phyloP scores from a whole-genome alignment of 2,329 filamentous ascomycete species.

The Fusarium subglutinans region DNA sequence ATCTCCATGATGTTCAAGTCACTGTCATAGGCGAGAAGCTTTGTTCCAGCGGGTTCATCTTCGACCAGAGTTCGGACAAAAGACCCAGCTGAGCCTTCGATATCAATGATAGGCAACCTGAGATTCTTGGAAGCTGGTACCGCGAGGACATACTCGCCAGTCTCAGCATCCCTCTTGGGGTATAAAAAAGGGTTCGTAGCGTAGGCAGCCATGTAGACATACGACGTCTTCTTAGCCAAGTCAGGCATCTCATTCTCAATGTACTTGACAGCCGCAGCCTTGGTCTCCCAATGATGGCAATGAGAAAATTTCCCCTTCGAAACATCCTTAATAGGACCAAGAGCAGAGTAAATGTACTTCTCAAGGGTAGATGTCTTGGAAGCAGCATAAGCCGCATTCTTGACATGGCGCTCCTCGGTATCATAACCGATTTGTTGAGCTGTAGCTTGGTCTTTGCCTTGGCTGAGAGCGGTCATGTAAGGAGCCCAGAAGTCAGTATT shows the following conservation, averaged over 20 bases:
- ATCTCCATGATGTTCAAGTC: conserved; percentile 47
- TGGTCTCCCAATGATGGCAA: conserved; percentile 60
- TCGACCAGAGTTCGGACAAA: conserved; percentile 57
- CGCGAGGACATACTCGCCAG: conserved; percentile 45
- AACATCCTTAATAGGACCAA: conserved; percentile 56
- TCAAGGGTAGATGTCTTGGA: conserved; percentile 51
- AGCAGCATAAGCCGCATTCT: conserved; percentile 63
- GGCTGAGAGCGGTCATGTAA: conserved; percentile 51
- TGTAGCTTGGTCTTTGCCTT: conserved; percentile 45
- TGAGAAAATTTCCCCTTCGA: conserved; percentile 55
- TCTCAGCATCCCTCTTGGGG: conserved; percentile 38
- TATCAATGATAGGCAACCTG: conserved; percentile 53
- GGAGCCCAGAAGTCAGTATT: conserved; percentile 63
- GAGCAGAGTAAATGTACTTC: conserved; percentile 59
- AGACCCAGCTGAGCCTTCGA: conserved; percentile 50
- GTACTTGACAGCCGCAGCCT: conserved; percentile 58
- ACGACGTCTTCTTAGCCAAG: conserved; percentile 52
- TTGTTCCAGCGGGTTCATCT: conserved; percentile 50
- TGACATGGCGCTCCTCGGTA: conserved; percentile 59
- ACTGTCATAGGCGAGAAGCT: conserved; percentile 57
- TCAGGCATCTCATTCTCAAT: conserved; percentile 52
- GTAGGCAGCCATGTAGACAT: conserved; percentile 40
- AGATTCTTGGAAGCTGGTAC: conserved; percentile 40
- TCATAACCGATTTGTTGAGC: conserved; percentile 53
- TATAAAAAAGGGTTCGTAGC: conserved; percentile 35